These are phyloP conservation scores for Colletotrichum horii DNA, from an alignment of 2,329 filamentous ascomycete genomes.

Conservation along the genomic window DNA sequence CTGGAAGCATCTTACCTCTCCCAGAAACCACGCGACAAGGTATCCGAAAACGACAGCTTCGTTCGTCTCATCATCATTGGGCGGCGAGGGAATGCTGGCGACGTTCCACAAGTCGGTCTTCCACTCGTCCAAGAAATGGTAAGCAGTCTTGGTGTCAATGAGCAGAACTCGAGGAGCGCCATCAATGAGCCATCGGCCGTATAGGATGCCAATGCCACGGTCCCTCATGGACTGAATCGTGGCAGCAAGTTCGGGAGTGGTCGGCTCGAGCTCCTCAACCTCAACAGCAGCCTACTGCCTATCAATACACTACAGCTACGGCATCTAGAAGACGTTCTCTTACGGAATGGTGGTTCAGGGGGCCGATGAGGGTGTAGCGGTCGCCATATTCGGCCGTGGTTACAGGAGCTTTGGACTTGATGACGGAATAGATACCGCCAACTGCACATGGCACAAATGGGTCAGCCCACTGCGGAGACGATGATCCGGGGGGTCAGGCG, in stretches of 20 bases:
- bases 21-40: constrained; percentile 95
- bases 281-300: constrained; percentile 85
- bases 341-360: constrained; percentile 89
- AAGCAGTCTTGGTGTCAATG: constrained; percentile 93
- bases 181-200: constrained; percentile 97
- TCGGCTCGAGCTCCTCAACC: constrained; percentile 90
- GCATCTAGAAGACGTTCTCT: constrained; percentile 34
- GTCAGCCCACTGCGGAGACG: constrained; percentile 27
- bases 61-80: constrained; percentile 92
- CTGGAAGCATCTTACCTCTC: constrained; percentile 72
- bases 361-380: constrained; percentile 92
- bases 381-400: constrained; percentile 99
- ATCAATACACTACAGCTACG: not conserved
- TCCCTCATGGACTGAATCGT: constrained; percentile 95
- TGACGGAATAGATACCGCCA: constrained; percentile 97
- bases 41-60: constrained; percentile 98
- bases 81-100: constrained; percentile 91
- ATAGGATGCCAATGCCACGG: constrained; percentile 86
- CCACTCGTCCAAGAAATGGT: constrained; percentile 93
- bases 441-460: constrained; percentile 57
- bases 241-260: constrained; percentile 75
- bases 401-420: constrained; percentile 98
- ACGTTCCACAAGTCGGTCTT: constrained; percentile 94
- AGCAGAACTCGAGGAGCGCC: constrained; percentile 92
- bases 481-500: not conserved